Evolutionary conservation across 805 yeast genomes (phyloP), one percentile per base, ranked within the genome.

Genomic region (Schizosaccharomyces pombe): DNA sequence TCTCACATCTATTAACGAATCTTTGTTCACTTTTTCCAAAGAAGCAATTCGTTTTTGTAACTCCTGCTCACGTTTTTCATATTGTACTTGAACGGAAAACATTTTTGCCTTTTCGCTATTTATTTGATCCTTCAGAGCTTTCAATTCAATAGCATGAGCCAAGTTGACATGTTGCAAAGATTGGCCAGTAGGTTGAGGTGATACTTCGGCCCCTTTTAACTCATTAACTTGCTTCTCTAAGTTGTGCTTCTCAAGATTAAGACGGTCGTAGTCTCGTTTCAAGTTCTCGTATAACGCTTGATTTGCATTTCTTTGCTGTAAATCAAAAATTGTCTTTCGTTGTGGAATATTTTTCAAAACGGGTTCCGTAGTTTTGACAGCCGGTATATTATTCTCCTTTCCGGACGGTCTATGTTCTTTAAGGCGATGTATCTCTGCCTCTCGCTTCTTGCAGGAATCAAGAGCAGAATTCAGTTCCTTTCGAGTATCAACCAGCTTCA

Each of bases 291-390:
- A 37, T 26, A 53, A 49, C 53, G 59, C 26, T 57, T 30, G 55
- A 51, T 57, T 22, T 53, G 52, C 26, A 47, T 55, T 31, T 60
- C 61, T 34, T 52, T 54, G 28, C 57, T 56, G 54, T 43, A 33
- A 37, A 31, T 55, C 39, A 49, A 49, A 31, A 32, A 30, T 32
- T 1, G 53, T 49, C n/a, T 31, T 30, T n/a, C 53, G n/a, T 19
- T 31, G 39, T n/a, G 53, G 39, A n/a, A 28, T 19, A 5, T n/a
- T 5, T 6, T n/a, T 19, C 31, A 22, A 14, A 22, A 43, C 4
- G 12, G 28, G 4, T 24, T 32, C 37, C 14, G 8, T 32, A 32
- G 37, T 32, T 32, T 32, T 14, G 12, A 32, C n/a, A n/a, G 43
- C 43, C 22, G 43, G 43, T 8, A 24, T 6, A 5, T 37, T 43